A percentile compares a stretch with the other conserved stretches of the same genome.
phyloP scores from a whole-genome alignment of 2,329 filamentous ascomycete genomes.

The Aspergillus sojae region DNA sequence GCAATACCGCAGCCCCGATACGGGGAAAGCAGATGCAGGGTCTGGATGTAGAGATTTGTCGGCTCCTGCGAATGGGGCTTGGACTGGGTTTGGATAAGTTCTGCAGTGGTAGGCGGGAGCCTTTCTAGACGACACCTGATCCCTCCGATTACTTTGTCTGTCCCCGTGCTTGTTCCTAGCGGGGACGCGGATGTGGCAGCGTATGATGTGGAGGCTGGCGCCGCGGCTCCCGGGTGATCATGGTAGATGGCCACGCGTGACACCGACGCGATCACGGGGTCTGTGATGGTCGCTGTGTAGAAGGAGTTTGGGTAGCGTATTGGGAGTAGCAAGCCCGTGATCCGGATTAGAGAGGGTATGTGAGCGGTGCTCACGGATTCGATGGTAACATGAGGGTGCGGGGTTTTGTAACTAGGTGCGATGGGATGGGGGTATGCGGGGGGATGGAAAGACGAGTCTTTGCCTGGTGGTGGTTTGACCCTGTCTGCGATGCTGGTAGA shows the following conservation, averaged over 20 bases:
- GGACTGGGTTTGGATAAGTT: conserved; percentile 9
- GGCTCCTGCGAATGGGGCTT: conserved; percentile 19
- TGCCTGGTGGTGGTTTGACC: conserved; percentile 25
- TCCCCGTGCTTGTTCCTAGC: conserved; percentile 25
- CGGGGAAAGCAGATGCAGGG: conserved; percentile 61
- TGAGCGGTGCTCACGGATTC: conserved; percentile 55
- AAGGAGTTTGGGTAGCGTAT: conserved; percentile 64
- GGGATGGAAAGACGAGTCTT: conserved; percentile 32
- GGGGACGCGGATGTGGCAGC: conserved; percentile 16
- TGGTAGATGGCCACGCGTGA: conserved; percentile 64
- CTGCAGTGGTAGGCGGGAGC: conserved; percentile 21
- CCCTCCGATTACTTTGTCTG: conserved; percentile 51
- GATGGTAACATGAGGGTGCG: conserved; percentile 56
- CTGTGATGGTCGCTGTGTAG: conserved; percentile 62
- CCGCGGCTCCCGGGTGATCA: conserved; percentile 43
- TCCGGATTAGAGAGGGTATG: conserved; percentile 58
- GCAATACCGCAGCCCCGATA: conserved; percentile 63
- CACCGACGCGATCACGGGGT: conserved; percentile 54
- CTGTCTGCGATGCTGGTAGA: conserved; percentile 21
- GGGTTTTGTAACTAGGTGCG: conserved; percentile 32
- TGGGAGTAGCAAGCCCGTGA: conserved; percentile 61
- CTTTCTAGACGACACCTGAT: conserved; percentile 52
- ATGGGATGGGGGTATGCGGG: conserved; percentile 33
- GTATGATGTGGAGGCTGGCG: conserved; percentile 18
- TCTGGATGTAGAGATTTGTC: conserved; percentile 62